Evolutionary conservation across 2,329 filamentous ascomycete species (phyloP), one percentile per base, ranked within the genome.

Genomic region (Talaromyces sp.): DNA sequence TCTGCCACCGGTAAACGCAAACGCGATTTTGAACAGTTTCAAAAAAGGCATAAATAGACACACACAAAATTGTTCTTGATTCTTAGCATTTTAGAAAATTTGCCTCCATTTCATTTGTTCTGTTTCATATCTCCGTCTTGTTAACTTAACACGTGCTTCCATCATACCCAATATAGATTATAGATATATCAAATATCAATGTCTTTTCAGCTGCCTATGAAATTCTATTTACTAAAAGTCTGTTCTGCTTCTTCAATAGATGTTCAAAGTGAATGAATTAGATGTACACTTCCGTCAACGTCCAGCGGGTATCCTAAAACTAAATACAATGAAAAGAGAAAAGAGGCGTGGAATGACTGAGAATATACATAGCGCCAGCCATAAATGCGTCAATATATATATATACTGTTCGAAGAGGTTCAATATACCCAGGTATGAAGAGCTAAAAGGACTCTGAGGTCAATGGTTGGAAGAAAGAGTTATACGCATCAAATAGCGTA

Each of bases 401-500:
- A 58, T 47, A 58, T 47, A 63, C 49, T 49, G 37, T n/a, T 58
- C 19, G 9, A 58, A 58, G 15, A 27, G 17, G 35, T 43, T 58
- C 33, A 43, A 6, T 19, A 58, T 58, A 31, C 56, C 19, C 19
- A 58, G 15, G 37, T 58, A 37, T 31, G 61, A 5, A 58, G n/a
- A 31, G 43, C 7, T 43, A 56, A 19, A 1, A 13, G 22, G 35
- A 39, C 31, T 37, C 31, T 56, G 33, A 39, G 33, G 52, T 37
- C 52, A 15, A 25, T 22, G n/a, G 52, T 37, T 19, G 11, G n/a
- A 56, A 10, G 33, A 9, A 41, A 43, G 35, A 22, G 31, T 35
- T 27, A 47, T 33, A 10, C 27, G 49, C 10, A 49, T 62, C 41
- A 97, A 68, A 97, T 83, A 61, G 93, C 91, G 80, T 97, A 97